Base-by-base conservation (phyloP, 148 eudicot species). In the Rhododendron griersonianum region DNA sequence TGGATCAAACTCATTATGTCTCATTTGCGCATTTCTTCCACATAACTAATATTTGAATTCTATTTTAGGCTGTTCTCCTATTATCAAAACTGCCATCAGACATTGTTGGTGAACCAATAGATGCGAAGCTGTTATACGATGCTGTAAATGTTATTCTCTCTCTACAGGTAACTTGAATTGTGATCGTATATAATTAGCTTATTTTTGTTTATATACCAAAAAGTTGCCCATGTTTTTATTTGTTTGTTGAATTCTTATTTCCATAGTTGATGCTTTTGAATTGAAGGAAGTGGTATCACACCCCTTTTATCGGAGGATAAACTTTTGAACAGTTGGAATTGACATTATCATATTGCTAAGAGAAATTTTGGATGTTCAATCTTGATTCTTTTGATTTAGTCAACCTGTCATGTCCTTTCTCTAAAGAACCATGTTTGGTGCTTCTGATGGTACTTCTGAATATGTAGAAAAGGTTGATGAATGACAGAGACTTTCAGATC, bases 81-180 rank as follows among this genome's bases (percentile, higher is more conserved):
- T 84, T 97, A 81, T 92, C 98, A 81, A 93, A 92, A 86, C 87
- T 95, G 86, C 95, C 98, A 74, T 84, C 96, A 28, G 93, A 94
- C 82, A 75, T 91, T 67, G 98, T 93, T 83, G 99, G 95, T 86
- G 98, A 94, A 86, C 98, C 98, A 85, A 4, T 93, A 84, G 95
- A 94, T 87, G 92, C 89, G 53, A 89, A 90, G 73, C 90, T 90
- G 44, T 83, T 95, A 37, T 94, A 95, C 80, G 94, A 97, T 91
- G 95, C 95, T 83, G 98, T 95, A 85, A 95, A 97, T 81, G 96
- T 97, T 53, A 82, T 92, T 78, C 93, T 97, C 69, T 97, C 99
- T 76, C 91, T 94, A 85, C 98, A 95, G 99, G 99, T 97, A 94
- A 86, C 55, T 45, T 19, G 15, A 74, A 23, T 13, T 44, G 39